Evolutionary conservation across 2,329 filamentous ascomycete genomes (phyloP), one percentile per base, ranked within the genome.

Genomic region (Pseudogymnoascus sp.): DNA sequence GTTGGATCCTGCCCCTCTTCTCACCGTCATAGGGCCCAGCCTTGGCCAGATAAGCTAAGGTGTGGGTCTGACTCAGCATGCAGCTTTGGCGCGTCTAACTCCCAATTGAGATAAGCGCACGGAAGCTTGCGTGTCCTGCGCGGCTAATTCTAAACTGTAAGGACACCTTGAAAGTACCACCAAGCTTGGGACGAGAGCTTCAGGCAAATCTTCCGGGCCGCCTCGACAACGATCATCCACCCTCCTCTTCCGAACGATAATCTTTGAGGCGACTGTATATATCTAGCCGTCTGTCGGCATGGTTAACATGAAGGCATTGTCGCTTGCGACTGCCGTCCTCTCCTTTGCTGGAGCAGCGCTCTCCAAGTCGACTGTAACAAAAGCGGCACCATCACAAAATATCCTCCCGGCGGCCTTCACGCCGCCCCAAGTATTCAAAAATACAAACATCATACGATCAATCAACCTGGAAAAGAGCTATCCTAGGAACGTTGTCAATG

Each of bases 381-480:
- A 68, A 64, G 68, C 70, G 65, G 64, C 81, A 67, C 79, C 81
- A 62, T 82, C 84, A 65, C 84, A 84, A 73, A 74, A 81, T 69
- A 80, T 79, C 61, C 78, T 85, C 64, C 84, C 85, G 43, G 74
- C 82, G 67, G 80, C 81, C 64, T 96, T 97, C 79, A 88, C 84
- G 74, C 91, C 93, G 60, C 88, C 92, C 12, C 89, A 91, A 73
- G 89, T 92, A 67, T 99, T 96, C 79, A 91, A 92, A 78, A 97
- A 99, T 76, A 82, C 82, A 75, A 97, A 99, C 74, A 76, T 97
- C 30, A 88, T 97, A 59, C 89, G 94, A 70, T 87, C 89, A 65
- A 87, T 95, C 71, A 96, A 96, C 67, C 77, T 97, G 62, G 93
- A 97, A 76, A 97, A 97, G 80, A 89, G 86, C 67, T 97, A 94